A percentile compares a stretch with the other conserved stretches of the same genome.
phyloP scores from a whole-genome alignment of 352 stramenopile species.

The Phytophthora crassamura region DNA sequence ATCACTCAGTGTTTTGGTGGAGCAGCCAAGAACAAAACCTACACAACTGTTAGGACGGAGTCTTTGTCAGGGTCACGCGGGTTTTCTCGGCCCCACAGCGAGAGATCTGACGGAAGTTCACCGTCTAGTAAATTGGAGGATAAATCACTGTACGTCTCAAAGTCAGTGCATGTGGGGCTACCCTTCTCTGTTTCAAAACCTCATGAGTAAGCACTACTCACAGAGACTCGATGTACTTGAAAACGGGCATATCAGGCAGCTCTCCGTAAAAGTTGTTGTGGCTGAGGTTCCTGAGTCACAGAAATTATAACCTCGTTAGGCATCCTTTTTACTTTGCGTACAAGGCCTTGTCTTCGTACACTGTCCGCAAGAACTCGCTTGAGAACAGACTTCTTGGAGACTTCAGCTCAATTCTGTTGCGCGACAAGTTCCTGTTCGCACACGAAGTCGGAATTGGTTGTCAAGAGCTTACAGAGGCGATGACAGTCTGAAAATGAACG shows the following conservation, averaged over 20 bases:
- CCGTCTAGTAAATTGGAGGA: constrained; percentile 62
- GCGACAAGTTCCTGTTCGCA: constrained; percentile 50
- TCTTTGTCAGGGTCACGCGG: constrained; percentile 59
- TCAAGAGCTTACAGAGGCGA: neutral
- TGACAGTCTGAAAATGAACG: constrained; percentile 1
- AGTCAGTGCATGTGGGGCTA: neutral
- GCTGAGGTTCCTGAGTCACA: constrained; percentile 52
- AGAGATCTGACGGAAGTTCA: constrained; percentile 42
- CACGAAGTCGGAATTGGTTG: neutral
- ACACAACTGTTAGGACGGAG: constrained; percentile 55
- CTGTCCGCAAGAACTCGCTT: constrained; percentile 49
- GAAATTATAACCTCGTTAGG: constrained; percentile 9
- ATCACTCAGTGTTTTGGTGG: neutral
- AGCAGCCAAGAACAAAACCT: constrained; percentile 11
- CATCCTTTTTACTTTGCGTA: neutral
- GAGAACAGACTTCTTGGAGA: constrained; percentile 49
- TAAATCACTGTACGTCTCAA: constrained; percentile 45
- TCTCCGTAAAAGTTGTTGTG: constrained; percentile 54
- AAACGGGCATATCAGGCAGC: constrained; percentile 36
- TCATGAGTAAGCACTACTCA: too few species aligned
- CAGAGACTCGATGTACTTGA: constrained; percentile 51
- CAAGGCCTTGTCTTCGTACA: constrained; percentile 42
- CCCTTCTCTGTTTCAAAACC: too few species aligned
- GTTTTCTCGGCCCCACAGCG: constrained; percentile 53
- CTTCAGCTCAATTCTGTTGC: constrained; percentile 49